phyloP scores from a whole-genome alignment of 148 eudicot species.

The Drosera capensis region DNA sequence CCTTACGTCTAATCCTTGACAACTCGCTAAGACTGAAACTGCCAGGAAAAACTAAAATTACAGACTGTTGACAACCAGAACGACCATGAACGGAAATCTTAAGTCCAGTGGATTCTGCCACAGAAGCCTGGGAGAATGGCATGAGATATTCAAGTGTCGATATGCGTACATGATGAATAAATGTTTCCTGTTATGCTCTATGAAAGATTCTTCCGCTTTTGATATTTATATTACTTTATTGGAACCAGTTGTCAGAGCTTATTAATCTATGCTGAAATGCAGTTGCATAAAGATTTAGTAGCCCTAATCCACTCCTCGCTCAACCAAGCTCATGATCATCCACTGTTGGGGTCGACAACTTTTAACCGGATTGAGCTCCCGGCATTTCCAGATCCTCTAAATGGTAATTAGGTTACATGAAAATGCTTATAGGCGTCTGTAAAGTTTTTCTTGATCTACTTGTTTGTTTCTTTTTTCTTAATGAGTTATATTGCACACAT shows the following conservation, averaged over 20 bases:
- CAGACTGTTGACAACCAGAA: too few relatives aligned
- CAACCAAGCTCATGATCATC: constrained; percentile 56
- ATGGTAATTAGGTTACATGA: constrained; percentile 29
- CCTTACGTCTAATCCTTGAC: too few relatives aligned
- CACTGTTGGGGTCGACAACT: constrained; percentile 73
- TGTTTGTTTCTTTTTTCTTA: not conserved
- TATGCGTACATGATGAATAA: too few relatives aligned
- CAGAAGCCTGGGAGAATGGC: too few relatives aligned
- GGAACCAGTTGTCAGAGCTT: not conserved
- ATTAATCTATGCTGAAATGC: constrained; percentile 12
- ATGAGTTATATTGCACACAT: not conserved
- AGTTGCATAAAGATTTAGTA: constrained; percentile 77
- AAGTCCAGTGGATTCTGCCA: too few relatives aligned
- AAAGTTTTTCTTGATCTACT: too few relatives aligned
- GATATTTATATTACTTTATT: not conserved
- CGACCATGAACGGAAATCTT: too few relatives aligned
- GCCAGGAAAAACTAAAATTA: too few relatives aligned
- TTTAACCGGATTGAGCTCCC: constrained; percentile 82
- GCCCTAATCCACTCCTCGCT: constrained; percentile 48
- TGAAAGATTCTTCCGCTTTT: not conserved
- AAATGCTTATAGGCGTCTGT: too few relatives aligned
- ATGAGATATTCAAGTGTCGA: too few relatives aligned
- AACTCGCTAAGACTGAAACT: too few relatives aligned
- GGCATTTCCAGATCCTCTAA: constrained; percentile 60
- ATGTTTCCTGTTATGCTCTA: too few relatives aligned